A percentile compares a stretch with the other conserved stretches of the same genome.
phyloP scores from a whole-genome alignment of 2,329 filamentous ascomycete genomes.

The Cladosporium sp. region DNA sequence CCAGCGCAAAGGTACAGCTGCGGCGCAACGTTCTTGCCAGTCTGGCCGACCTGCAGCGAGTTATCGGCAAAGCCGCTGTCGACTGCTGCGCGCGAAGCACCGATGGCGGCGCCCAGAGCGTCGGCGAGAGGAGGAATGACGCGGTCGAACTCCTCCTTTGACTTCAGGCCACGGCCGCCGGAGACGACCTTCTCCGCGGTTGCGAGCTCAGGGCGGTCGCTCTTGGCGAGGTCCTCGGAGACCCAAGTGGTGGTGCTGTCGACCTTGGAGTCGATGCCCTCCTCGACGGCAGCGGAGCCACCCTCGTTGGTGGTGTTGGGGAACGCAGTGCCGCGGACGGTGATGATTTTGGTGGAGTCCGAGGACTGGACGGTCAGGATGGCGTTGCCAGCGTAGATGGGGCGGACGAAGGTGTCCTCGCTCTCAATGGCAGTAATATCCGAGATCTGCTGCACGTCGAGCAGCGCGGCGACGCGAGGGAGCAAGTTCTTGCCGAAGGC shows the following conservation, averaged over 20 bases:
- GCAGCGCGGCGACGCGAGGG: conserved; percentile 84
- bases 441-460: conserved; percentile 91
- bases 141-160: conserved; percentile 94
- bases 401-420: conserved; percentile 92
- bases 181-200: conserved; percentile 90
- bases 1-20: conserved; percentile 93
- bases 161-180: conserved; percentile 91
- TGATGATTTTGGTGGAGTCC: conserved; percentile 84
- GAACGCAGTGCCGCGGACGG: conserved; percentile 91
- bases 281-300: conserved; percentile 74
- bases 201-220: conserved; percentile 87
- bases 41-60: conserved; percentile 96
- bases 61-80: conserved; percentile 98
- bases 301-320: conserved; percentile 69
- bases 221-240: conserved; percentile 88
- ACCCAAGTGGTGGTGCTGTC: conserved; percentile 80
- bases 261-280: conserved; percentile 79
- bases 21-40: conserved; percentile 96
- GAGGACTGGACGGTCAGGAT: conserved; percentile 92
- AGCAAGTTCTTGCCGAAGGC: conserved; percentile 96
- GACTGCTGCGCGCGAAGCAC: conserved; percentile 90
- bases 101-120: conserved; percentile 89
- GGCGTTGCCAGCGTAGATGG: conserved; percentile 96
- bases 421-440: conserved; percentile 84
- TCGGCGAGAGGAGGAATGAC: conserved; percentile 92